Evolutionary conservation across 768 basidiomycete species (phyloP).

Genomic region (Tricholoma bakamatsutake): DNA sequence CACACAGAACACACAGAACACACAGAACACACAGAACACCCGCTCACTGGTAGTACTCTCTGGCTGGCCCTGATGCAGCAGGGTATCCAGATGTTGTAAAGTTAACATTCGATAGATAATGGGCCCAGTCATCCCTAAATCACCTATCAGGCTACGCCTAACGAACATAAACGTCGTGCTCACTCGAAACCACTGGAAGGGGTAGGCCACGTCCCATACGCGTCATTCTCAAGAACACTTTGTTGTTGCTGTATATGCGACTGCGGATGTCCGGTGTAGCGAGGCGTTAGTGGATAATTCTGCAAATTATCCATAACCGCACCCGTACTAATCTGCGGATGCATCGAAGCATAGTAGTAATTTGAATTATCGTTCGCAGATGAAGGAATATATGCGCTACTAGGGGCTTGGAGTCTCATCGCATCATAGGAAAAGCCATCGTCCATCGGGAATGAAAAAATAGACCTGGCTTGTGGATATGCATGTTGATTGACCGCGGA

Average conservation of each 20-base stretch:
- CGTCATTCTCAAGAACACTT: slow-evolving; percentile 22
- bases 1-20: no score
- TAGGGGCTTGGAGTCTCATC: not conserved
- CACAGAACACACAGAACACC: not conserved
- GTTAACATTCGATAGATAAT: slow-evolving; percentile 33
- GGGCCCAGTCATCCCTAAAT: slow-evolving; percentile 38
- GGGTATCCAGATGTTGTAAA: slow-evolving; percentile 2
- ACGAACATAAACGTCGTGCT: slow-evolving; percentile 18
- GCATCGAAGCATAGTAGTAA: not conserved
- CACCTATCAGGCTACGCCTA: not conserved
- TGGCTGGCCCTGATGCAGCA: not conserved
- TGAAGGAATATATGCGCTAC: not conserved
- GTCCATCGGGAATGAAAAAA: not conserved
- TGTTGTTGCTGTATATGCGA: not conserved
- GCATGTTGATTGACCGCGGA: not conserved
- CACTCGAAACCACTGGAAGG: slow-evolving; percentile 60
- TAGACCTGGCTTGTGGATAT: not conserved
- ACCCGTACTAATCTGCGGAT: not conserved
- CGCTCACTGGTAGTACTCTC: not conserved
- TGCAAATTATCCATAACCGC: no score
- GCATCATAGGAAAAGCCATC: not conserved
- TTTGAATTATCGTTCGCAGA: not conserved
- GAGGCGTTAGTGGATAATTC: not conserved
- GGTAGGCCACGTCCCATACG: slow-evolving; percentile 62
- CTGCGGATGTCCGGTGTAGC: not conserved